Percentiles rank a stretch among this genome's conserved stretches.
Evolutionary conservation across 176 grass and related monocot species (phyloP).

Genomic region (Poa pratensis): DNA sequence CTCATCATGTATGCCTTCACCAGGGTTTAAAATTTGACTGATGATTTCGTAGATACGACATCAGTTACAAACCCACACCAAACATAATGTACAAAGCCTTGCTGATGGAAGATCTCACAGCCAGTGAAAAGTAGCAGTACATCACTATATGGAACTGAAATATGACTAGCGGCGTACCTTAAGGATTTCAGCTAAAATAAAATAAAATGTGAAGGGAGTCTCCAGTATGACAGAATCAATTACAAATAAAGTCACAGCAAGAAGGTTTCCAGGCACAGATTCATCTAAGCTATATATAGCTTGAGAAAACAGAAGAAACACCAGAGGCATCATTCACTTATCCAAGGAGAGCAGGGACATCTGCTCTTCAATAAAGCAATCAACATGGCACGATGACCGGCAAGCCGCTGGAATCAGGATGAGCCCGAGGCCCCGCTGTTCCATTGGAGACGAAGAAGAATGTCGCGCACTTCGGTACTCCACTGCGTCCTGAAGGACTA

Average conservation of each 20-base stretch:
- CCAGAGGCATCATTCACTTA: slow-evolving; percentile 36
- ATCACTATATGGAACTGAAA: not conserved
- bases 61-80: not conserved
- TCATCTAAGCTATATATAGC: slow-evolving; percentile 6
- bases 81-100: not conserved
- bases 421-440: slow-evolving; percentile 80
- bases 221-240: not conserved
- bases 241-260: not conserved
- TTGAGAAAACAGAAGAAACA: not conserved
- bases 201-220: too few relatives aligned
- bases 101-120: not conserved
- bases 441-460: slow-evolving; percentile 43
- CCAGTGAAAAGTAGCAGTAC: not conserved
- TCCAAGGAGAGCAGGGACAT: slow-evolving; percentile 68
- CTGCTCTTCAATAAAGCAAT: slow-evolving; percentile 79
- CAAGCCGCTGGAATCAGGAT: slow-evolving; percentile 84
- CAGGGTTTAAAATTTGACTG: too few relatives aligned
- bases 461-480: slow-evolving; percentile 65
- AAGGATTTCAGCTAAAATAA: not conserved
- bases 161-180: not conserved
- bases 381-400: slow-evolving; percentile 80
- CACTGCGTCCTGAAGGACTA: slow-evolving; percentile 90
- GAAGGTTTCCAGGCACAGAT: slow-evolving; percentile 1
- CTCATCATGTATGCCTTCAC: not conserved
- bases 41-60: not conserved